phyloP scores from a whole-genome alignment of 164 flowering plant species.

The Hamamelis virginiana region DNA sequence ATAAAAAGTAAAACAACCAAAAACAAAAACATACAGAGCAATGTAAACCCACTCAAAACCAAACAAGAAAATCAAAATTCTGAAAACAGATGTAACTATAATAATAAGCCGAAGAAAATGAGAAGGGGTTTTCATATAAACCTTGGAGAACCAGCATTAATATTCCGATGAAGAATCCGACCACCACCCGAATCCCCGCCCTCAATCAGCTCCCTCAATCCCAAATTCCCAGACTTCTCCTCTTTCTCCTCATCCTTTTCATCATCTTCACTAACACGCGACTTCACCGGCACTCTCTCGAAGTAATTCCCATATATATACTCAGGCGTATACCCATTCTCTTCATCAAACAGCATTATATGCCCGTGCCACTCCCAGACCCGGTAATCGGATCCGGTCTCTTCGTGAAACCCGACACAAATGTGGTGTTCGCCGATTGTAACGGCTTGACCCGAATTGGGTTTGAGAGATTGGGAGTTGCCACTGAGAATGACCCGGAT shows the following conservation, averaged over 20 bases:
- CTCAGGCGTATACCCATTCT: conserved; percentile 76
- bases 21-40: too few relatives aligned
- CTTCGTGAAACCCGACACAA: conserved; percentile 79
- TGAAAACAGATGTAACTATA: background rate
- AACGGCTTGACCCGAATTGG: conserved; percentile 93
- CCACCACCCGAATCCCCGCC: conserved; percentile 36
- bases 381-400: conserved; percentile 67
- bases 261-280: conserved; percentile 4
- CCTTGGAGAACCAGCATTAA: conserved; percentile 53
- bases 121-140: conserved; percentile 12
- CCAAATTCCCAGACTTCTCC: conserved; percentile 41
- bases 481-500: conserved; percentile 54
- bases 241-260: conserved; percentile 17
- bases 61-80: too few relatives aligned
- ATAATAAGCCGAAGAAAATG: background rate
- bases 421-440: conserved; percentile 77
- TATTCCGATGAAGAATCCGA: conserved; percentile 68
- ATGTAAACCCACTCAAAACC: too few relatives aligned
- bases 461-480: conserved; percentile 60
- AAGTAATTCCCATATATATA: conserved; percentile 95
- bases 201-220: conserved; percentile 71
- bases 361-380: conserved; percentile 99
- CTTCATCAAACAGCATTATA: conserved; percentile 85
- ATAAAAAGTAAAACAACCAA: too few relatives aligned
- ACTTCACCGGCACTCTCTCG: conserved; percentile 46